phyloP scores from a whole-genome alignment of 495 filamentous ascomycete genomes.

The Umbilicaria muhlenbergii region DNA sequence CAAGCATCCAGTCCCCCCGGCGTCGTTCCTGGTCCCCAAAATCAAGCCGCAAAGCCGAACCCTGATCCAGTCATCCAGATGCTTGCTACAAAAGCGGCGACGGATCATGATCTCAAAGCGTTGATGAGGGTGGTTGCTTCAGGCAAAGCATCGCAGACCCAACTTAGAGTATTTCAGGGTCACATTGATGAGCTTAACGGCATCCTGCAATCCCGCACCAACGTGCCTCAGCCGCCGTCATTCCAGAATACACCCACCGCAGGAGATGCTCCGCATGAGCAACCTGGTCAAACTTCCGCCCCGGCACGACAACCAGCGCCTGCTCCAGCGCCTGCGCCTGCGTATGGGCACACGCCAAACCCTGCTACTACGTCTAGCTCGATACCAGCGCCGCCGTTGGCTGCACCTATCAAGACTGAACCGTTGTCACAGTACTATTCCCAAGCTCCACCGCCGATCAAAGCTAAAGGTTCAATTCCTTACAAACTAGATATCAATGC shows the following conservation, averaged over 20 bases:
- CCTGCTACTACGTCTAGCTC: conserved; percentile 6
- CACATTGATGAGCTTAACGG: conserved; percentile 84
- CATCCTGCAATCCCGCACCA: conserved; percentile 31
- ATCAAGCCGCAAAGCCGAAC: conserved; percentile 25
- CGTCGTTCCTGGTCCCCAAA: neutral
- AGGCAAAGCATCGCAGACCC: conserved; percentile 62
- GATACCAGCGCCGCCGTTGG: conserved; percentile 9
- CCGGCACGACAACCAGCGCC: conserved; percentile 17
- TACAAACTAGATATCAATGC: conserved; percentile 45
- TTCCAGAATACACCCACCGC: conserved; percentile 13
- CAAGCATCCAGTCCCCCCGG: neutral
- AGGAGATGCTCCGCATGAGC: conserved; percentile 10
- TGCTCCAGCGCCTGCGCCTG: conserved; percentile 9
- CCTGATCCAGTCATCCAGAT: conserved; percentile 93
- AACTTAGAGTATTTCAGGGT: conserved; percentile 75
- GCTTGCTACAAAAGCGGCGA: conserved; percentile 71
- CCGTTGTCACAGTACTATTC: neutral
- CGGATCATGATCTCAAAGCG: conserved; percentile 77
- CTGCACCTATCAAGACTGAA: conserved; percentile 7
- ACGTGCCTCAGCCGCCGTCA: conserved; percentile 6
- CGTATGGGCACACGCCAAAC: conserved; percentile 13
- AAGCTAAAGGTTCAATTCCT: conserved; percentile 1
- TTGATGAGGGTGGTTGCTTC: conserved; percentile 92
- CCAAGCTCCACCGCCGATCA: conserved; percentile 1
- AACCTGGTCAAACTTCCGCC: conserved; percentile 5